Percentiles rank a stretch among this genome's conserved stretches.
Conservation (phyloP, 2,329 filamentous ascomycete species). For the Leptographium wingfieldii region DNA sequence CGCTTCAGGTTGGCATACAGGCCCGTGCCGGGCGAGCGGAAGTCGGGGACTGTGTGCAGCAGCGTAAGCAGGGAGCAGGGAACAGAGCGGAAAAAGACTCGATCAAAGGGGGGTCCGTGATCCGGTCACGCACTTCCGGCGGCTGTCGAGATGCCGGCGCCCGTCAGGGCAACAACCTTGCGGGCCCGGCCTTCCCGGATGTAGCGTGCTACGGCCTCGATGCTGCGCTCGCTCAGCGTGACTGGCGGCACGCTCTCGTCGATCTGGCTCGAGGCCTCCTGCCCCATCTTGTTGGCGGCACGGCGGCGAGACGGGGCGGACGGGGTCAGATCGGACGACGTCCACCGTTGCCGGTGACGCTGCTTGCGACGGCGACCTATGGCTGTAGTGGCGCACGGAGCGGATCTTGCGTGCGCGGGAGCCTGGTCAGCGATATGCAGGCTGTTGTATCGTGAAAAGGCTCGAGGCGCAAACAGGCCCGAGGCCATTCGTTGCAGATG, state of each 20-base stretch:
- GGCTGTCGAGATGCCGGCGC: constrained; percentile 74
- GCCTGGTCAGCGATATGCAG: not conserved
- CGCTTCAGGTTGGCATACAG: constrained; percentile 85
- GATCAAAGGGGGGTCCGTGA: constrained; percentile 7
- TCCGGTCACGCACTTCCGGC: constrained; percentile 40
- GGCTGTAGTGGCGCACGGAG: not conserved
- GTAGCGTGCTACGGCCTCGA: constrained; percentile 66
- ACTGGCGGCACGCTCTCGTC: constrained; percentile 50
- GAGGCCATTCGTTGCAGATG: too few relatives aligned
- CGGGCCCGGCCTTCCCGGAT: constrained; percentile 57
- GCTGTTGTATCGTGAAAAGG: not conserved
- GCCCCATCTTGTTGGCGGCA: constrained; percentile 55
- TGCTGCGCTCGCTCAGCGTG: constrained; percentile 53
- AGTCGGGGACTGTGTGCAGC: constrained; percentile 61
- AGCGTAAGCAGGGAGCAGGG: constrained; percentile 6
- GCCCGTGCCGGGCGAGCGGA: constrained; percentile 83
- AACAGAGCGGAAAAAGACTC: too few relatives aligned
- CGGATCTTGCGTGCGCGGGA: not conserved
- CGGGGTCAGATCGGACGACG: not conserved
- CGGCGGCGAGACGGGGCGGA: not conserved
- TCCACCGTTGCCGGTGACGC: constrained; percentile 5
- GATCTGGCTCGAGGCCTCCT: constrained; percentile 60
- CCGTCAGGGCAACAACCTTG: constrained; percentile 77
- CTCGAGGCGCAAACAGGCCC: not conserved
- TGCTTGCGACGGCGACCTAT: constrained; percentile 12